A percentile compares a stretch with the other conserved stretches of the same genome.
phyloP scores from a whole-genome alignment of 179 eudicot species.

The Heliamphora pulchella region DNA sequence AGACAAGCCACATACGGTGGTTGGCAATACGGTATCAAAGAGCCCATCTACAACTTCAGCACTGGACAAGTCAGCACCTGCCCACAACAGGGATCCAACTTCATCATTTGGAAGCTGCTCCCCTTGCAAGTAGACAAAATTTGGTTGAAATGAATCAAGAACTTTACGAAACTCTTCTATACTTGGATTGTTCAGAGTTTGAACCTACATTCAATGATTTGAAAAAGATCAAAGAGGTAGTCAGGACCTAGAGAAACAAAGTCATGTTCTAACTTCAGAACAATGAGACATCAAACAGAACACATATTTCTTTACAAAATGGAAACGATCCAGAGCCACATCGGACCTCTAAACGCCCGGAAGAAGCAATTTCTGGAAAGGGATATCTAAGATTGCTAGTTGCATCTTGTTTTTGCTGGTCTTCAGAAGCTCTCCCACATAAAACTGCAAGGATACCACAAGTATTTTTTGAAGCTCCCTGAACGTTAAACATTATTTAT shows the following conservation, averaged over 20 bases:
- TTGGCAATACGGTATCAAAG: conserved; percentile 59
- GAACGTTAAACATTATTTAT: conserved; percentile 49
- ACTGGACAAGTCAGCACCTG: conserved; percentile 49
- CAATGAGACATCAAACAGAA: not conserved
- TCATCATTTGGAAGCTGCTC: conserved; percentile 53
- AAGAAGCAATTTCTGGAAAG: conserved; percentile 61
- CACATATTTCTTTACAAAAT: not conserved
- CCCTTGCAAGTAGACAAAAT: conserved; percentile 75
- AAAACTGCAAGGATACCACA: conserved; percentile 75
- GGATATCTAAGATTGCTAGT: conserved; percentile 39
- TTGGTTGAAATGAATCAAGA: conserved; percentile 57
- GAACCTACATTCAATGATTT: conserved; percentile 42
- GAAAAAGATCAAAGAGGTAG: conserved; percentile 10
- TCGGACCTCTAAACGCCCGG: conserved; percentile 73
- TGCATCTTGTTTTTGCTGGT: conserved; percentile 25
- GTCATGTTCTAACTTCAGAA: not conserved
- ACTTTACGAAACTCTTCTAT: conserved; percentile 48
- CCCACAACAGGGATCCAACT: conserved; percentile 65
- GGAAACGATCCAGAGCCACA: not conserved
- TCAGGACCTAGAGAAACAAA: not conserved
- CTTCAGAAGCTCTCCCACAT: conserved; percentile 34
- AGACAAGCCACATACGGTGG: conserved; percentile 50
- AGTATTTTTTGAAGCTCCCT: conserved; percentile 54
- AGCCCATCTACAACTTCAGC: conserved; percentile 49
- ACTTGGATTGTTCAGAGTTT: conserved; percentile 56